Evolutionary conservation across 805 yeast genomes (phyloP).

Genomic region (Lipomyces kockii): DNA sequence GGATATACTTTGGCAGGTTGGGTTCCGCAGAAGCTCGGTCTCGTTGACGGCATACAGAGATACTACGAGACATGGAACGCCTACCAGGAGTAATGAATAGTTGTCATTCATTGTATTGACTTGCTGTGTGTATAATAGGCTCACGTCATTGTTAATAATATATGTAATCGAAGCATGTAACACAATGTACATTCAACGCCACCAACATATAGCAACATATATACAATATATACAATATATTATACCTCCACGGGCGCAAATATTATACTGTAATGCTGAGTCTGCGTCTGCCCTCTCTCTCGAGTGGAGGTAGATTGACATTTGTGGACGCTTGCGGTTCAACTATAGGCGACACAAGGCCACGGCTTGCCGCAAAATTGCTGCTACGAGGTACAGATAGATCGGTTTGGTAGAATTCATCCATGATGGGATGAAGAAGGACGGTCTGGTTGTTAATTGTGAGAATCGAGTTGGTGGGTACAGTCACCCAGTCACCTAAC

Average conservation of each 20-base stretch:
- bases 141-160: neutral
- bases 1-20: constrained; percentile 23
- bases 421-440: constrained; percentile 79
- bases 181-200: neutral
- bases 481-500: constrained; percentile 87
- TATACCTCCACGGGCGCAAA: neutral
- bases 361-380: constrained; percentile 84
- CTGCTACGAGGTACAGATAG: constrained; percentile 72
- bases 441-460: constrained; percentile 87
- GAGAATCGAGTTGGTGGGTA: constrained; percentile 86
- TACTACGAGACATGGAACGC: constrained; percentile 26
- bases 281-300: constrained; percentile 67
- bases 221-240: neutral
- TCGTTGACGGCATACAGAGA: constrained; percentile 27
- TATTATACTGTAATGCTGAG: constrained; percentile 22
- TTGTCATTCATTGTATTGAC: neutral
- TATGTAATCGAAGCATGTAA: neutral
- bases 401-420: constrained; percentile 81
- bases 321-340: constrained; percentile 43
- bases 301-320: constrained; percentile 67
- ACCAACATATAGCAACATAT: neutral
- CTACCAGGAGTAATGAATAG: constrained; percentile 8
- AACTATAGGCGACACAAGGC: constrained; percentile 91
- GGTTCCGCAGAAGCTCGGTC: constrained; percentile 22
- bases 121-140: neutral